A percentile compares a stretch with the other conserved stretches of the same genome.
Conservation (phyloP, 129 eudicot genomes). For the Logfia minima region DNA sequence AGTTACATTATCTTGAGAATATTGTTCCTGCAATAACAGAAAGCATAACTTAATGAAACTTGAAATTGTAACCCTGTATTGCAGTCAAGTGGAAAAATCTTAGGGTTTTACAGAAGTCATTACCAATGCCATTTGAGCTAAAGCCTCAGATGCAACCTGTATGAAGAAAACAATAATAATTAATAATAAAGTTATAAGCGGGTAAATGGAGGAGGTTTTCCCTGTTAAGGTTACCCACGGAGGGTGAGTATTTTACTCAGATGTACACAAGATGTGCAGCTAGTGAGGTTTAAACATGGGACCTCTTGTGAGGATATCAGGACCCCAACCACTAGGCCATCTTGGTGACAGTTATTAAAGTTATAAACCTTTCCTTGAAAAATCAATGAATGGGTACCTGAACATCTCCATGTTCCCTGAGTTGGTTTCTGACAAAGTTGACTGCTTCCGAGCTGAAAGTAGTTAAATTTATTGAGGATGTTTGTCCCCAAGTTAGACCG, state of each 20-base stretch:
- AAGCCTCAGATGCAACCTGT: constrained; percentile 94
- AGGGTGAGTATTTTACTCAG: too few species aligned
- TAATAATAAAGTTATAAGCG: neutral
- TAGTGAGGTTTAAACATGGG: too few species aligned
- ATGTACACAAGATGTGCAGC: too few species aligned
- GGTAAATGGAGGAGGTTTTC: too few species aligned
- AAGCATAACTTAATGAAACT: constrained; percentile 4
- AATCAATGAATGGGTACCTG: constrained; percentile 54
- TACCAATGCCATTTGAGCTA: constrained; percentile 89
- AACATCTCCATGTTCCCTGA: constrained; percentile 85
- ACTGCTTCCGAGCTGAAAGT: constrained; percentile 78
- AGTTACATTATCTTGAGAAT: constrained; percentile 89
- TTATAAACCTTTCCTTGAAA: neutral
- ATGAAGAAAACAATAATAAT: constrained; percentile 18
- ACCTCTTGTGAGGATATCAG: too few species aligned
- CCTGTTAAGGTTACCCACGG: too few species aligned
- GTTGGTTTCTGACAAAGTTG: constrained; percentile 77
- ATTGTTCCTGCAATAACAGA: constrained; percentile 52
- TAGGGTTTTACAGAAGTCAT: neutral
- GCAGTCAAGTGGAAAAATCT: neutral
- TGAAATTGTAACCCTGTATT: constrained; percentile 11
- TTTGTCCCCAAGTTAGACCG: constrained; percentile 16
- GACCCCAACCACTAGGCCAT: too few species aligned
- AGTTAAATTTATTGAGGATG: constrained; percentile 9
- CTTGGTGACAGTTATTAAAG: too few species aligned